phyloP scores from a whole-genome alignment of 495 filamentous ascomycete species.

The Aspergillus indologenus region DNA sequence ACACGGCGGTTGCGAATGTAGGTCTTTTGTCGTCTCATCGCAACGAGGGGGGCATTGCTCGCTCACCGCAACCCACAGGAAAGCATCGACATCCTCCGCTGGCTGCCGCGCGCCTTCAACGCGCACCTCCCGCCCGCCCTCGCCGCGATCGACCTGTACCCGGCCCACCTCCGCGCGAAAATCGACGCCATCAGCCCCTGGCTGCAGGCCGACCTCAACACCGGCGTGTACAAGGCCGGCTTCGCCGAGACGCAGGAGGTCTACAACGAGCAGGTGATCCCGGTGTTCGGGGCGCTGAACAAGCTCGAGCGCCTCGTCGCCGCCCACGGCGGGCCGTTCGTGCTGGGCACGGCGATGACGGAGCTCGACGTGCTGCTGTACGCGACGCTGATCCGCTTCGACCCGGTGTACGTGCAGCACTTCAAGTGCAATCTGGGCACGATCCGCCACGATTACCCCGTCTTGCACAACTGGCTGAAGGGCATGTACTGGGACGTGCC shows the following conservation, averaged over 20 bases:
- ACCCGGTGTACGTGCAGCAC: constrained; percentile 52
- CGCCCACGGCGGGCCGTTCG: constrained; percentile 42
- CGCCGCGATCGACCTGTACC: constrained; percentile 44
- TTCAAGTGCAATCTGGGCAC: constrained; percentile 57
- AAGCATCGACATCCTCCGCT: constrained; percentile 50
- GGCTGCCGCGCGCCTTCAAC: constrained; percentile 49
- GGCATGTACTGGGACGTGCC: constrained; percentile 49
- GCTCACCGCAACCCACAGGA: constrained; percentile 29
- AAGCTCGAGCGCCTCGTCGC: constrained; percentile 46
- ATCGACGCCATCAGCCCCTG: constrained; percentile 46
- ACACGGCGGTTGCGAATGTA: constrained; percentile 49
- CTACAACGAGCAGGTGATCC: constrained; percentile 42
- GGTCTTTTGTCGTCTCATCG: neutral
- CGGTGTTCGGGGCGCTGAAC: constrained; percentile 52
- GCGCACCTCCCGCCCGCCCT: constrained; percentile 29
- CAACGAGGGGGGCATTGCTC: neutral
- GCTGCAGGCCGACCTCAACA: constrained; percentile 47
- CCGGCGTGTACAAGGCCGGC: constrained; percentile 55
- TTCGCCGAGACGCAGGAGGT: constrained; percentile 47
- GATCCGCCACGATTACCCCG: constrained; percentile 52
- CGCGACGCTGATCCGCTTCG: constrained; percentile 49
- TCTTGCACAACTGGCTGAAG: constrained; percentile 51
- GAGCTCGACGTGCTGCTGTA: constrained; percentile 52
- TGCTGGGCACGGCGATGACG: constrained; percentile 45
- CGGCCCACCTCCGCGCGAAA: constrained; percentile 30